These are phyloP conservation scores for Magnaporthiopsis rhizophila DNA, from an alignment of 2,329 filamentous ascomycete genomes.

Conservation along the genomic window DNA sequence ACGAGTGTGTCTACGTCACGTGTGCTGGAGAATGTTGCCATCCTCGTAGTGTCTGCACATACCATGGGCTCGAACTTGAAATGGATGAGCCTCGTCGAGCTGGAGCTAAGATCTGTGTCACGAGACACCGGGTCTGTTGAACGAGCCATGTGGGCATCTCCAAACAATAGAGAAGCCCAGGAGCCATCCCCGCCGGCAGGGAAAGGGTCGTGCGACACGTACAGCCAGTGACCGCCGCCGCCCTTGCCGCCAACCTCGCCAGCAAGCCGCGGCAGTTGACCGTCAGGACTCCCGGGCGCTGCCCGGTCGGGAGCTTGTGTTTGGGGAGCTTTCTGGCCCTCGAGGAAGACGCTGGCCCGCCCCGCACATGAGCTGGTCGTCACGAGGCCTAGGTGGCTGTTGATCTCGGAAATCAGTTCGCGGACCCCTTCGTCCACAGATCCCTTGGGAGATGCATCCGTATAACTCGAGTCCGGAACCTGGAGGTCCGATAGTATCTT, in stretches of 20 bases:
- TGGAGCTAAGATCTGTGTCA: not conserved
- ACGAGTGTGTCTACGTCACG: not conserved
- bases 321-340: slow-evolving; percentile 50
- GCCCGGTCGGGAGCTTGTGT: slow-evolving; percentile 11
- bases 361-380: slow-evolving; percentile 94
- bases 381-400: slow-evolving; percentile 64
- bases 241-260: slow-evolving; percentile 69
- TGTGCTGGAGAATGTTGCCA: not conserved
- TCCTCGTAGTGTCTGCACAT: slow-evolving; percentile 23
- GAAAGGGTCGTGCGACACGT: slow-evolving; percentile 75
- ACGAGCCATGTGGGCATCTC: slow-evolving; percentile 8
- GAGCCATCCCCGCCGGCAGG: slow-evolving; percentile 6
- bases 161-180: slow-evolving; percentile 24
- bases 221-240: slow-evolving; percentile 76
- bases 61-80: slow-evolving; percentile 97
- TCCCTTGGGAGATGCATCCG: slow-evolving; percentile 83
- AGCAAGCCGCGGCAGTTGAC: slow-evolving; percentile 15
- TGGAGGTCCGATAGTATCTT: slow-evolving; percentile 65
- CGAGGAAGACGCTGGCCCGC: slow-evolving; percentile 77
- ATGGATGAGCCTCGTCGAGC: slow-evolving; percentile 49
- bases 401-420: slow-evolving; percentile 71
- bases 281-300: slow-evolving; percentile 13
- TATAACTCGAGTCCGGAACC: slow-evolving; percentile 62
- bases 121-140: not conserved
- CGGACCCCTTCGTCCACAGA: slow-evolving; percentile 74